Percentiles rank a stretch among this genome's conserved stretches.
phyloP scores from a whole-genome alignment of 2,329 filamentous ascomycete genomes.

The Ciborinia camelliae region DNA sequence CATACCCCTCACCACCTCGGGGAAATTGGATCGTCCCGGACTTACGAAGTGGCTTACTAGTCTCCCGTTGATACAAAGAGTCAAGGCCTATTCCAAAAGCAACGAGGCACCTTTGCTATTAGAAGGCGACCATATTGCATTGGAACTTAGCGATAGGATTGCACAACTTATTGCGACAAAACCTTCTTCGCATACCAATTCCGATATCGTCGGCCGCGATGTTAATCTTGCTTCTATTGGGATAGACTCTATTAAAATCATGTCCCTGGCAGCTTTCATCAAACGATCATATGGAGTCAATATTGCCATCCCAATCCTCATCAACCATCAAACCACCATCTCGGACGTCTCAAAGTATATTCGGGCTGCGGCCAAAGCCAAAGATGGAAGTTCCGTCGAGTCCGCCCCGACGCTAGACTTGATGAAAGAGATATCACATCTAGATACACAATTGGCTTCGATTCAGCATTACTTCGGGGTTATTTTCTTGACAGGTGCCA shows the following conservation, averaged over 20 bases:
- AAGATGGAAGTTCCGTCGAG: neutral
- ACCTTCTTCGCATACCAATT: neutral
- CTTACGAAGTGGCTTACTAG: conserved; percentile 25
- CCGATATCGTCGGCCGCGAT: conserved; percentile 9
- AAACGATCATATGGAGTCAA: conserved; percentile 14
- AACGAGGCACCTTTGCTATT: neutral
- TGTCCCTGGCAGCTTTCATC: conserved; percentile 19
- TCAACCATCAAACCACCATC: conserved; percentile 15
- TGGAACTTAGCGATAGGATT: conserved; percentile 5
- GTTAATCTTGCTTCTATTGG: conserved; percentile 12
- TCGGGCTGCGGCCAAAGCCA: neutral
- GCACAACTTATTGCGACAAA: neutral
- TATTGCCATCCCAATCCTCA: conserved; percentile 12
- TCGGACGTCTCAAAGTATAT: conserved; percentile 16
- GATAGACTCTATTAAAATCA: conserved; percentile 22
- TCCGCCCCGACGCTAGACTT: neutral
- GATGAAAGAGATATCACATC: conserved; percentile 1
- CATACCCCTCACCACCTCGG: conserved; percentile 37
- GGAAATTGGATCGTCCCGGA: conserved; percentile 40
- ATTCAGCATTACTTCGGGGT: conserved; percentile 5
- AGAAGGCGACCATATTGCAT: neutral
- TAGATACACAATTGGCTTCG: conserved; percentile 5
- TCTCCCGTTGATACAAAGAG: neutral
- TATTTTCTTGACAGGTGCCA: conserved; percentile 4
- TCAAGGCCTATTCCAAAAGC: neutral